Conservation (phyloP, 108 stramenopile species). For the Fragilaria radians region DNA sequence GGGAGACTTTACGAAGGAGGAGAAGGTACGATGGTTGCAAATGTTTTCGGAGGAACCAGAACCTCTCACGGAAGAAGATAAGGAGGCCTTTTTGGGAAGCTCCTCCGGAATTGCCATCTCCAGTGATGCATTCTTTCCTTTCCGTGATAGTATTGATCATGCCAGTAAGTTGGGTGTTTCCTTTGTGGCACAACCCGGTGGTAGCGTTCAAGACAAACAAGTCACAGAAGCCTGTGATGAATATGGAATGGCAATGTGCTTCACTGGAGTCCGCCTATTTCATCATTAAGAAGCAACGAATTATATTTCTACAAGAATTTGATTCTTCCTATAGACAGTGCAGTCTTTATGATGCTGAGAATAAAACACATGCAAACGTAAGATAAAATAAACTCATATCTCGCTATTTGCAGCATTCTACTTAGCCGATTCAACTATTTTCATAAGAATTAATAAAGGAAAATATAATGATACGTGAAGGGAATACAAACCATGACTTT, state of each 20-base stretch:
- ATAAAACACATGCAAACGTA: no score
- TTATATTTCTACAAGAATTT: no score
- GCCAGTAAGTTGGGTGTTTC: conserved; percentile 94
- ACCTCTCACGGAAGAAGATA: conserved; percentile 86
- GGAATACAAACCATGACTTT: no score
- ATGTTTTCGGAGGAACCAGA: conserved; percentile 83
- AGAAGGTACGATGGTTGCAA: conserved; percentile 82
- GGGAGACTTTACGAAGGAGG: conserved; percentile 93
- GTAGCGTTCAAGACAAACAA: conserved; percentile 87
- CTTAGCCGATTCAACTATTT: no score
- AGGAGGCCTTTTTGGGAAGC: conserved; percentile 80
- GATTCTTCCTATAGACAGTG: no score
- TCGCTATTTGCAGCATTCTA: no score
- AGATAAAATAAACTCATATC: no score
- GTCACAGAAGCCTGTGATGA: conserved; percentile 91
- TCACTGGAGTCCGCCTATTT: conserved; percentile 93
- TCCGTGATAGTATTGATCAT: conserved; percentile 98
- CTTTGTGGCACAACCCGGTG: conserved; percentile 94
- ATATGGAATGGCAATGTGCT: conserved; percentile 97
- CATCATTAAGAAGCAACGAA: conserved; percentile 90
- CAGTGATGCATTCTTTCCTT: conserved; percentile 99
- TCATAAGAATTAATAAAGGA: no score
- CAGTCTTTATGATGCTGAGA: no score
- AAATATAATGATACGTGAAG: no score
- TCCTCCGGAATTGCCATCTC: conserved; percentile 82